Percentiles rank a stretch among this genome's conserved stretches.
Conservation (phyloP, 1,284 basidiomycete genomes). For the Coniferiporia sulphurascens region DNA sequence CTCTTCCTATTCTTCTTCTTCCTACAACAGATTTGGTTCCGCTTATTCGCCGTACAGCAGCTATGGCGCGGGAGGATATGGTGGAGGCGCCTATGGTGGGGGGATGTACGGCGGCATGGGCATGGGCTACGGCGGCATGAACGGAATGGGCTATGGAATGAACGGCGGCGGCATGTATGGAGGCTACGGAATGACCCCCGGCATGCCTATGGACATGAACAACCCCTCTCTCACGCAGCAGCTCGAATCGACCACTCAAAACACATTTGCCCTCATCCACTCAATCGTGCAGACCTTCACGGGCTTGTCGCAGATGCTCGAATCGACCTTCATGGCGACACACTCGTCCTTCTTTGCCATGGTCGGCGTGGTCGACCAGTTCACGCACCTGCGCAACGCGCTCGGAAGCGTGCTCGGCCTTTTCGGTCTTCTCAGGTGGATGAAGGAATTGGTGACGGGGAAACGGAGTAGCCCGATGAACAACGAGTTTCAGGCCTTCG, state of each 20-base stretch:
- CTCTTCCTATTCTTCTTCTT: constrained; percentile 36
- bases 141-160: constrained; percentile 36
- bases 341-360: constrained; percentile 98
- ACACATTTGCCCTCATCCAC: constrained; percentile 91
- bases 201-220: constrained; percentile 49
- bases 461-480: constrained; percentile 37
- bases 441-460: constrained; percentile 64
- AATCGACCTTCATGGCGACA: constrained; percentile 98
- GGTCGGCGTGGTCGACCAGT: constrained; percentile 96
- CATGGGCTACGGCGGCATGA: constrained; percentile 33
- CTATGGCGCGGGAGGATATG: constrained; percentile 31
- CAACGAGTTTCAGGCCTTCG: constrained; percentile 65
- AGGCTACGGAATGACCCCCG: constrained; percentile 27
- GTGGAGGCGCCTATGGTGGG: constrained; percentile 39
- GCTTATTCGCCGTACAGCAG: constrained; percentile 32
- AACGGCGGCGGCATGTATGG: constrained; percentile 30
- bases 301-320: constrained; percentile 96
- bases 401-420: constrained; percentile 91
- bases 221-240: constrained; percentile 77
- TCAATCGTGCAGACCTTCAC: constrained; percentile 95
- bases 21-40: constrained; percentile 23
- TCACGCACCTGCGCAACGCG: constrained; percentile 86
- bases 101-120: constrained; percentile 36
- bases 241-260: constrained; percentile 85
- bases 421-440: constrained; percentile 84